Evolutionary conservation across 2,329 filamentous ascomycete species (phyloP).

Genomic region (Cladophialophora chaetospira): DNA sequence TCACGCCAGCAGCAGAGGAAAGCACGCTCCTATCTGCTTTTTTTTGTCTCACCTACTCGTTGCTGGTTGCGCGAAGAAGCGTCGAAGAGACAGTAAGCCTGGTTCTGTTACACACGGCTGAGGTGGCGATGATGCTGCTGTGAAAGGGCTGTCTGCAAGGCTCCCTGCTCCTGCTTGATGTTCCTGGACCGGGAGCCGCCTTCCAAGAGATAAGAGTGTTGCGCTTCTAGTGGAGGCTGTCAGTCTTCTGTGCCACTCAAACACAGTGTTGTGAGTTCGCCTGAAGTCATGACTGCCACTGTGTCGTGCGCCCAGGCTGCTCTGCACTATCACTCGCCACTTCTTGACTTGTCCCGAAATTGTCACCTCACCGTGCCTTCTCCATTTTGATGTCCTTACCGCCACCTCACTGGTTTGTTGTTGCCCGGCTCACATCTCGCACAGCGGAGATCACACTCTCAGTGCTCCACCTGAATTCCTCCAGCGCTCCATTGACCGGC

Average conservation of each 20-base stretch:
- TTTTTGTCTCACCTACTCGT: not conserved
- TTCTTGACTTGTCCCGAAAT: not conserved
- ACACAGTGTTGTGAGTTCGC: not conserved
- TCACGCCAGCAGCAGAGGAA: not conserved
- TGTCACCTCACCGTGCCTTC: not conserved
- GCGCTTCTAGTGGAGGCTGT: conserved; percentile 14
- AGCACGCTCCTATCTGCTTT: not conserved
- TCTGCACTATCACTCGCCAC: conserved; percentile 9
- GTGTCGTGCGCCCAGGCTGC: not conserved
- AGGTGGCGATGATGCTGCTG: not conserved
- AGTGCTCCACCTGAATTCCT: conserved; percentile 6
- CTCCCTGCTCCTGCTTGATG: not conserved
- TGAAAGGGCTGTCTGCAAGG: conserved; percentile 6
- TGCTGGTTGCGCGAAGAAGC: not conserved
- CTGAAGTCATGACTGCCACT: too few species aligned
- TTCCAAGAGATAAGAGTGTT: conserved; percentile 19
- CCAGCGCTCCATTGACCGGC: not conserved
- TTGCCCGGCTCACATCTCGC: not conserved
- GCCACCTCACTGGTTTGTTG: conserved; percentile 5
- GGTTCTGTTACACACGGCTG: too few species aligned
- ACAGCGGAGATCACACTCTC: conserved; percentile 9
- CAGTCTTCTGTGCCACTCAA: not conserved
- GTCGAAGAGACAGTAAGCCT: too few species aligned
- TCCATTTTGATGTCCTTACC: not conserved
- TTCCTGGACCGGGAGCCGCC: not conserved